A percentile compares a stretch with the other conserved stretches of the same genome.
Conservation (phyloP, 176 grass and related monocot species). For the Carex pumila region DNA sequence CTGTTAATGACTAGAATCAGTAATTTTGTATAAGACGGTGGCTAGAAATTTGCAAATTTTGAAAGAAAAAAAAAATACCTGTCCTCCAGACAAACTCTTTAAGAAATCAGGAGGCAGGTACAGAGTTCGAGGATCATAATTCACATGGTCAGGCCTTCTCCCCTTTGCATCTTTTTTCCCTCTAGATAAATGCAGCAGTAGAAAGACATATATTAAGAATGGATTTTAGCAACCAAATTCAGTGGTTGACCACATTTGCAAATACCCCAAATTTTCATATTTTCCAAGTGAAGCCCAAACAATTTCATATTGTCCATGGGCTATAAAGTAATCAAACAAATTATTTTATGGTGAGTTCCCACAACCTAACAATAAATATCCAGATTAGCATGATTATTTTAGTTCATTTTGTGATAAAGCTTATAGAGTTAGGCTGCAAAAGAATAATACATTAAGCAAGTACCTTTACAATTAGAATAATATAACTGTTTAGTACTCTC, state of each 20-base stretch:
- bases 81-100: conserved; percentile 67
- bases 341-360: background rate
- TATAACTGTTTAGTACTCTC: background rate
- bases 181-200: conserved; percentile 37
- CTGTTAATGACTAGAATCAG: conserved; percentile 38
- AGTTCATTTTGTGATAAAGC: background rate
- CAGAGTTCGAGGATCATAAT: conserved; percentile 76
- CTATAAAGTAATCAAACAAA: background rate
- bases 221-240: background rate
- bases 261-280: background rate
- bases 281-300: background rate
- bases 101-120: conserved; percentile 70
- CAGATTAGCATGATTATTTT: background rate
- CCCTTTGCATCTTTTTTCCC: conserved; percentile 67
- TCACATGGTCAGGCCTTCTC: conserved; percentile 44
- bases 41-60: background rate
- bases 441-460: background rate
- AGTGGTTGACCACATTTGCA: background rate
- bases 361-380: background rate
- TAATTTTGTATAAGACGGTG: conserved; percentile 8
- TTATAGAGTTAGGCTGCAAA: background rate
- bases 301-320: background rate
- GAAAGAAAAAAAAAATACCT: conserved; percentile 42
- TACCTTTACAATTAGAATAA: background rate
- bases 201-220: background rate